Evolutionary conservation across 2,329 filamentous ascomycete genomes (phyloP), one percentile per base, ranked within the genome.

Genomic region (Trichoderma atroviride): DNA sequence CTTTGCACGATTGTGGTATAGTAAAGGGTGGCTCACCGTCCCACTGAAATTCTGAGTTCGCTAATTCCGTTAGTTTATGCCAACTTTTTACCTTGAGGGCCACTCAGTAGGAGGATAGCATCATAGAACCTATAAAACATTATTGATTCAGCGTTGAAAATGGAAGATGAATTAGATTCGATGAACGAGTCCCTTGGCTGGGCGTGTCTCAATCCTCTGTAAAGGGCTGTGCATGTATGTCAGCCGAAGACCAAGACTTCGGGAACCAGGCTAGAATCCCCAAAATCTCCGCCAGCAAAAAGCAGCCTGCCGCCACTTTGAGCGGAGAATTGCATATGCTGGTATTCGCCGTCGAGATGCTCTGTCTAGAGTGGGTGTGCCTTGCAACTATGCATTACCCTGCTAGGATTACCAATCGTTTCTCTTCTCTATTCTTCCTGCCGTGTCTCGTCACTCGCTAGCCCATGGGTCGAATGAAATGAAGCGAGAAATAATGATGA

Each of bases 301-400:
- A 37, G 61, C 24, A 55, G 43, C n/a, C 33, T 37, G 43, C 60
- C 60, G 24, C 60, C 33, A 52, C 29, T 50, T 43, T 37, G 52
- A 24, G 40, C 53, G 63, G 63, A 67, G 63, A 67, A 67, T 57
- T 67, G 63, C 55, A 43, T 58, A 58, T 58, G 58, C 40, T 43
- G 40, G 40, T 43, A 43, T 43, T 67, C 53, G 40, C 63, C 63
- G 63, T 53, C 40, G n/a, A 37, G 19, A 14, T 53, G 14, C 16
- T 53, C n/a, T 63, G 50, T 27, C 33, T 35, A 24, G 29, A 47
- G n/a, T 6, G 27, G 24, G 14, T 7, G 27, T 27, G 31, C 55
- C 53, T n/a, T 50, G n/a, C 29, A 19, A 33, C 5, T 58, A 29
- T 33, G 40, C 11, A 6, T 4, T 13, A 43, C 33, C 50, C 22